Percentiles rank a stretch among this genome's conserved stretches.
Conservation (phyloP, 2,329 filamentous ascomycete genomes). For the Colletotrichum costaricense region DNA sequence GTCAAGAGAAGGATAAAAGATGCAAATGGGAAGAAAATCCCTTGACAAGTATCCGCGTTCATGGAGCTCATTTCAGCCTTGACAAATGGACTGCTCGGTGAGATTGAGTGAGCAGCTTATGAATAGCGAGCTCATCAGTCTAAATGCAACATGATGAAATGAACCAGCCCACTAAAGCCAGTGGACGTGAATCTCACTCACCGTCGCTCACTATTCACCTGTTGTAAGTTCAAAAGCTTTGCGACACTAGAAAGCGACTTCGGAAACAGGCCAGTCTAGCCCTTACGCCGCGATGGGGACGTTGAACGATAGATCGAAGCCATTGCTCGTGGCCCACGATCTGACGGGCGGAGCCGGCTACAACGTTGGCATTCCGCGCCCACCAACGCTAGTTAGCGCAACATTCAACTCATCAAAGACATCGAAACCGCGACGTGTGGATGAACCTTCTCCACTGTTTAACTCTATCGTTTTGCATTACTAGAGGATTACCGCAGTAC, state of each 20-base stretch:
- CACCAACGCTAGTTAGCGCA: neutral
- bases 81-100: neutral
- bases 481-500: no score
- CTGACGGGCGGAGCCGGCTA: conserved; percentile 28
- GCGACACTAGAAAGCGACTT: no score
- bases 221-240: no score
- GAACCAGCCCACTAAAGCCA: neutral
- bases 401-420: neutral
- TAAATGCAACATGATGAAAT: neutral
- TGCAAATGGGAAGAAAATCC: no score
- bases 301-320: conserved; percentile 5
- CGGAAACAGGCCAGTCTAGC: neutral
- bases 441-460: conserved; percentile 4
- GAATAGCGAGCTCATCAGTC: neutral
- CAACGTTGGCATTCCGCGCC: neutral
- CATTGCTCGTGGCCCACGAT: conserved; percentile 10
- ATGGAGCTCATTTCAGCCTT: neutral
- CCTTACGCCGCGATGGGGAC: neutral
- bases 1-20: no score
- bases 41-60: no score
- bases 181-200: neutral
- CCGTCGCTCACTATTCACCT: neutral
- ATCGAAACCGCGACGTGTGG: neutral
- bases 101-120: neutral
- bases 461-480: no score